These are phyloP conservation scores for Penicillium verhagenii DNA, from an alignment of 495 filamentous ascomycete genomes.

Conservation along the genomic window DNA sequence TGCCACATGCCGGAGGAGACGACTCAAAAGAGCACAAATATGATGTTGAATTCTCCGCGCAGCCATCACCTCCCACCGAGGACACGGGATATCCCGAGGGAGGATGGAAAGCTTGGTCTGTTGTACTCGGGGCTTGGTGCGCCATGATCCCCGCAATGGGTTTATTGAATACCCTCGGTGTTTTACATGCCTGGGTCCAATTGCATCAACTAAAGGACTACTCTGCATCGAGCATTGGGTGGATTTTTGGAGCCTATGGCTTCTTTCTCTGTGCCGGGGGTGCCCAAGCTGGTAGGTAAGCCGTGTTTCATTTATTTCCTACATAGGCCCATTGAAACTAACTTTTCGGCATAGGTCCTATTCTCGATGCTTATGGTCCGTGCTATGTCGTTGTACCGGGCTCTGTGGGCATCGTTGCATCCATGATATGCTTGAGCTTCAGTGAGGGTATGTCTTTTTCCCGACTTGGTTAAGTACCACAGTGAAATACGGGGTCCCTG, in stretches of 20 bases:
- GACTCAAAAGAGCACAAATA: too few species aligned
- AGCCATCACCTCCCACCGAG: too few species aligned
- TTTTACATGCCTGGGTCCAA: constrained; percentile 57
- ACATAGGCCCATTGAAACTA: neutral
- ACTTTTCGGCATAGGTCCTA: constrained; percentile 21
- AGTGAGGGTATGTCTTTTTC: constrained; percentile 41
- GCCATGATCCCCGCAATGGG: constrained; percentile 62
- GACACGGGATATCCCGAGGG: constrained; percentile 68
- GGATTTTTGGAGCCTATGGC: constrained; percentile 69
- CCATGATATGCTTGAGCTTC: constrained; percentile 45
- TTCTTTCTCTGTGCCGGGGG: constrained; percentile 57
- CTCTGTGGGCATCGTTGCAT: constrained; percentile 28
- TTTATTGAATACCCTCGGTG: constrained; percentile 66
- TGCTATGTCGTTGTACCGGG: constrained; percentile 24
- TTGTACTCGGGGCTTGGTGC: constrained; percentile 63
- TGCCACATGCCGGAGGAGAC: too few species aligned
- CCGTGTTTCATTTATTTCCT: neutral
- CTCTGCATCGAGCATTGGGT: constrained; percentile 59
- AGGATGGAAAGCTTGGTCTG: constrained; percentile 63
- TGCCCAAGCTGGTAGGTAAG: constrained; percentile 32
- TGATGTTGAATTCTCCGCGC: too few species aligned
- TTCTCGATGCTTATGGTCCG: constrained; percentile 30
- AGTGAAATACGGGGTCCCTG: neutral
- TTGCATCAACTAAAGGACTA: constrained; percentile 55
- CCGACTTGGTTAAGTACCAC: constrained; percentile 31